Percentiles rank a stretch among this genome's conserved stretches.
Evolutionary conservation across 1,284 basidiomycete genomes (phyloP).

Genomic region (Cryptococcus sp.): DNA sequence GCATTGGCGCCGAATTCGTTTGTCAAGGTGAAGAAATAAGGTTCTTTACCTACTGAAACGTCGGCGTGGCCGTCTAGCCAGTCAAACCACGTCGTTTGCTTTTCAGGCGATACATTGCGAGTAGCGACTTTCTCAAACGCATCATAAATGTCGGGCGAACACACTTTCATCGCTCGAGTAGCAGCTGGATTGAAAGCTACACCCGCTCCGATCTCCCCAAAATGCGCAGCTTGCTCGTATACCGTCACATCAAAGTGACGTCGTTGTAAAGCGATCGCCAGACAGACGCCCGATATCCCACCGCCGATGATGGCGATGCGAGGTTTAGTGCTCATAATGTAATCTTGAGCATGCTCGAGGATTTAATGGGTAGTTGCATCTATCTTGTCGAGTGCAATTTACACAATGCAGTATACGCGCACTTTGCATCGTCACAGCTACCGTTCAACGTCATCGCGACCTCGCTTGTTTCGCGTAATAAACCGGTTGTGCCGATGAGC

Average conservation of each 20-base stretch:
- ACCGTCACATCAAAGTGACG: slow-evolving; percentile 14
- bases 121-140: slow-evolving; percentile 22
- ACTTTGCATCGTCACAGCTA: too few species aligned
- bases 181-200: slow-evolving; percentile 23
- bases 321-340: too few species aligned
- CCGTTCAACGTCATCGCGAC: too few species aligned
- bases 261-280: slow-evolving; percentile 17
- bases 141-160: slow-evolving; percentile 12
- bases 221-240: slow-evolving; percentile 22
- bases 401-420: too few species aligned
- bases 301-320: slow-evolving; percentile 7
- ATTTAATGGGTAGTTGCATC: too few species aligned
- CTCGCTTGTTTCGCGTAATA: too few species aligned
- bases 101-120: slow-evolving; percentile 12
- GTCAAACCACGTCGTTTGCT: slow-evolving; percentile 5
- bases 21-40: slow-evolving; percentile 12
- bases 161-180: slow-evolving; percentile 17
- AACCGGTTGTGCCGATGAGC: too few species aligned
- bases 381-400: too few species aligned
- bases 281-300: slow-evolving; percentile 6
- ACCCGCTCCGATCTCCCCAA: slow-evolving; percentile 27
- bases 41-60: slow-evolving; percentile 13
- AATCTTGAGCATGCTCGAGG: too few species aligned
- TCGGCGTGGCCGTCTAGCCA: neutral
- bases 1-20: slow-evolving; percentile 18